Percentiles rank a stretch among this genome's conserved stretches.
These are phyloP conservation scores for Populus trichocarpa DNA, from an alignment of 441 rosid genomes.

Conservation along the genomic window DNA sequence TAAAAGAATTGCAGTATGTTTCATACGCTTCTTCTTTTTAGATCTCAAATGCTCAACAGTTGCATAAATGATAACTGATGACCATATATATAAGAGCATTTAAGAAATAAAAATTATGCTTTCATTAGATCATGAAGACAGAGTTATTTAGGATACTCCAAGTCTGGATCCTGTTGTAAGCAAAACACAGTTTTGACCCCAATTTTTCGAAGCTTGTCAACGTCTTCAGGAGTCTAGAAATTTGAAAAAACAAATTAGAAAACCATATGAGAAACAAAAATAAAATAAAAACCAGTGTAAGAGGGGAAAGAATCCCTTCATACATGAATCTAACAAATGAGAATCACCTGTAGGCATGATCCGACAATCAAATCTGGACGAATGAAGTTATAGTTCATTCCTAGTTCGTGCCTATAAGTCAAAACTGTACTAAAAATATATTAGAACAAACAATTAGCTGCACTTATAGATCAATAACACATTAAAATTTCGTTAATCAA, in stretches of 20 bases:
- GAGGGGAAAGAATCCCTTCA: not conserved
- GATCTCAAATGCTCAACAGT: not conserved
- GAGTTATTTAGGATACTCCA: constrained; percentile 71
- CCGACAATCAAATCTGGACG: constrained; percentile 89
- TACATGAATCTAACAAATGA: constrained; percentile 10
- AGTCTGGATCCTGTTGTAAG: constrained; percentile 87
- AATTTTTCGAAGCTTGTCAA: constrained; percentile 74
- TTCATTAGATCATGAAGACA: constrained; percentile 6
- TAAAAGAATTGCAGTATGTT: constrained; percentile 35
- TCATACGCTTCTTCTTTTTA: constrained; percentile 4
- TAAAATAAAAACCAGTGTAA: not conserved
- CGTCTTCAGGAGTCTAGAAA: constrained; percentile 74
- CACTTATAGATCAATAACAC: not conserved
- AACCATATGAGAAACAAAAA: not conserved
- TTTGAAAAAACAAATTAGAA: constrained; percentile 3
- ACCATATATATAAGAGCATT: constrained; percentile 9
- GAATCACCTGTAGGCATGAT: constrained; percentile 83
- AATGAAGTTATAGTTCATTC: constrained; percentile 86
- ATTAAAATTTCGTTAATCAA: not conserved
- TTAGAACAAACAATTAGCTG: constrained; percentile 1
- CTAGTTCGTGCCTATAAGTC: constrained; percentile 89
- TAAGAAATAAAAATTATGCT: not conserved
- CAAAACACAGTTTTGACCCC: constrained; percentile 95
- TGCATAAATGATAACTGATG: not conserved
- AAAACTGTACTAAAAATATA: constrained; percentile 55